Evolutionary conservation across 805 yeast species (phyloP), one percentile per base, ranked within the genome.

Genomic region (Candida endomychidarum): DNA sequence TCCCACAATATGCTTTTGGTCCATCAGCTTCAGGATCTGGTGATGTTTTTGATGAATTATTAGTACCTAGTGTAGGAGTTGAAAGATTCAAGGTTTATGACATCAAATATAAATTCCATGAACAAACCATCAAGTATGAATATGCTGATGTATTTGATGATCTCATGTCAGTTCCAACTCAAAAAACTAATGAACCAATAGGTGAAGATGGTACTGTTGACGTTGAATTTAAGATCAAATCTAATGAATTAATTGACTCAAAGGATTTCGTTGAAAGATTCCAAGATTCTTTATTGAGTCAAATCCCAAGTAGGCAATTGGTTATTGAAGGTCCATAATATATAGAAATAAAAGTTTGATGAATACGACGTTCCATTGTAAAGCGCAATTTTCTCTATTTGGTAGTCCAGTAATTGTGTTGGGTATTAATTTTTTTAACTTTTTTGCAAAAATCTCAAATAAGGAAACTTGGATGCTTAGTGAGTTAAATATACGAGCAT

Each of bases 1-100:
- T 61, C 56, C 74, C 74, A 19, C 60, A 65, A 45, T 68, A 47
- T 43, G 52, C 65, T 18, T 37, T 47, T 12, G 58, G 67, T 14
- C 72, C 74, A 7, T 33, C 51, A 10, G 50, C 65, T 4, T 55
- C 52, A 14, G 30, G 28, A 15, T 28, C 34, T 16, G 15, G 22
- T 20, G 71, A 63, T 37, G 41, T 67, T 20, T 69, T 69, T 43
- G 72, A 63, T 42, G 71, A 63, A 37, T 58, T 69, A 47, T 48
- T 69, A 19, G 56, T 56, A 21, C 63, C 73, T 5, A 52, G 70
- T 3, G 65, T 58, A 7, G 57, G 65, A 9, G 53, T 63, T 41
- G 47, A 48, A 32, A 56, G 74, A 47, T 68, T 68, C 43, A 61
- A 60, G 30, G 63, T 68, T 15, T 53, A 47, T 36, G 60, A 56